Base-by-base conservation (phyloP, 139 green algal genomes). In the Tetradesmus lagerheimii region DNA sequence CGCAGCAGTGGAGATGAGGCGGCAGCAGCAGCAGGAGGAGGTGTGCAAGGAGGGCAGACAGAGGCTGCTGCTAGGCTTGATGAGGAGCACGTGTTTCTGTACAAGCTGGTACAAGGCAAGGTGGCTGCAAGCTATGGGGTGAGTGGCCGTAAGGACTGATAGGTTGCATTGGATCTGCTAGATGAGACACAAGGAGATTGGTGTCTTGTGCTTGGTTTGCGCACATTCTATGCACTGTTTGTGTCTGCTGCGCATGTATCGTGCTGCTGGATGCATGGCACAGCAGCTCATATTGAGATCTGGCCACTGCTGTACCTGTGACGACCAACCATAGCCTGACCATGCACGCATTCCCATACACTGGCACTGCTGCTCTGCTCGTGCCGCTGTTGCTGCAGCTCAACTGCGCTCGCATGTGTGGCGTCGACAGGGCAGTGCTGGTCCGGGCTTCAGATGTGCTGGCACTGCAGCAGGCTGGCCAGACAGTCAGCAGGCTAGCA, bases 11-110 rank as follows among this genome's bases (percentile, higher is more conserved):
- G 14, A 18, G 29, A 43, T 0, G 31, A 29, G 4, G 62, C 45
- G 23, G 78, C 77, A 3, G 53, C n/a, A 27, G 20, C 45, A 45
- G 37, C 37, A 80, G 90, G 1, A 23, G 67, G 23, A 20, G 75
- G 35, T 66, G 14, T 83, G 9, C 0, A 18, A 47, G 62, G 47
- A 75, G 77, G 41, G 57, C 84, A 41, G 53, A 38, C 83, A 27
- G 25, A n/a, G 20, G 76, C 29, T 23, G 57, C 57, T 31, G 47
- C 27, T 64, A 66, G 27, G 16, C 23, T 20, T 8, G 45, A 53
- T 20, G 37, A 92, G 50, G 38, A 94, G 20, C 80, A 95, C 18
- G 86, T 98, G 16, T 97, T 98, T 47, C 88, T 98, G 77, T 98
- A 98, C 90, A 92, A 90, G 8, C 89, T 98, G 74, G 93, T 93